Evolutionary conservation across 2,329 filamentous ascomycete species (phyloP), one percentile per base, ranked within the genome.

Genomic region (Penicillium rolfsii): DNA sequence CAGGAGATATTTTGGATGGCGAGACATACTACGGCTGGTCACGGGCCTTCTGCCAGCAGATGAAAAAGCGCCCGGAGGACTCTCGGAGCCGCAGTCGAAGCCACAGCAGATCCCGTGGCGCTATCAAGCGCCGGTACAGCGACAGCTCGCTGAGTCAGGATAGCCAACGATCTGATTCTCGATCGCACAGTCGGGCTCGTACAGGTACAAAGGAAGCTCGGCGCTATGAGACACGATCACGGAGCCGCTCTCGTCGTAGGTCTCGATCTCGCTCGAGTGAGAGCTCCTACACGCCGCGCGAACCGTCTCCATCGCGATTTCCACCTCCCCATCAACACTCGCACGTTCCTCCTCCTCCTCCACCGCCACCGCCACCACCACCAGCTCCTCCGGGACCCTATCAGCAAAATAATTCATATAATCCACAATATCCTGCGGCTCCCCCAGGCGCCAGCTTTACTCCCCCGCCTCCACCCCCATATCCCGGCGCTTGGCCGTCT

Each of bases 1-100:
- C 85, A 0, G 88, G 88, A 0, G 85, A 89, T 2, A 77, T 88
- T 1, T 73, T 88, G 6, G 82, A 83, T 6, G 88, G 88, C 1
- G 88, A 91, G 64, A 91, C 90, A 0, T 96, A 96, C 74, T 96
- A 96, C 72, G 93, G 92, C 62, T 96, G 93, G 93, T 94, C 91
- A 5, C 84, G 85, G 41, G 81, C 81, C 0, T 95, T 96, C 67
- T 96, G 91, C 73, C 83, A 91, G 66, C 90, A 89, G 71, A 95
- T 95, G 89, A 91, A 89, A 76, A 77, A 73, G 62, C 69, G 75
- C 52, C 62, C 66, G 26, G 69, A 64, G n/a, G 62, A 70, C 46
- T 57, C 55, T 71, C 78, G 61, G 75, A 84, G 62, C 63, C 80
- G 66, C 79, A 82, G 52, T 80, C 82, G 0, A 78, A 86, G 70